Evolutionary conservation across 352 stramenopile species (phyloP), one percentile per base, ranked within the genome.

Genomic region (Globisporangium irregulare): DNA sequence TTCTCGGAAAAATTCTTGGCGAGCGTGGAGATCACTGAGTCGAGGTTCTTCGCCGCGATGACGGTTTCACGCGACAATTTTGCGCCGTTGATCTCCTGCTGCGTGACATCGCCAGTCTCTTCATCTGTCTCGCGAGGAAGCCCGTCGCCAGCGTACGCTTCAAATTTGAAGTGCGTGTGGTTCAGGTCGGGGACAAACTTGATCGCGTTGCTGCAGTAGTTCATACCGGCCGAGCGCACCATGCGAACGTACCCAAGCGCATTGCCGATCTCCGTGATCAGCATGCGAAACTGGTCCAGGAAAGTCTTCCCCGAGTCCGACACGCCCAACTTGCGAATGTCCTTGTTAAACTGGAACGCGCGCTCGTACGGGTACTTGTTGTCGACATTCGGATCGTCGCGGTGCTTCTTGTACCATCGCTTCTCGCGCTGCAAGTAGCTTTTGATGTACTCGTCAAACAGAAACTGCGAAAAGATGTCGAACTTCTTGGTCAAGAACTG

Each of bases 361-460:
- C 91, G 87, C 18, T 89, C 78, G 66, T 94, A 98, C 14, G 94
- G 95, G 69, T 98, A 99, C 68, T 94, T 95, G 75, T 95, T 95
- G 69, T 98, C 91, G 9, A 97, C 84, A 36, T 93, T 81, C 53
- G 85, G 81, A 60, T 97, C 80, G 27, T 95, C 94, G 61, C 87
- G 88, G 65, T 98, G 86, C 68, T 97, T 97, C 66, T 92, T 91
- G 80, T 92, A 98, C 94, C 94, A 98, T 50, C 94, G 84, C 60
- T 95, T 89, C 72, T 98, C 93, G 62, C 92, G 92, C 61, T 96
- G 86, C 27, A 99, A 77, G 59, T 98, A 95, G 66, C 90, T 94
- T 72, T 97, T 96, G 66, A 98, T 97, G 80, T 97, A 95, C 69
- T 98, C 94, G 59, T 98, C 92, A 60, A 95, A 94, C 22, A 99